Evolutionary conservation across 805 yeast species (phyloP).

Genomic region (Lipomyces anomalus): DNA sequence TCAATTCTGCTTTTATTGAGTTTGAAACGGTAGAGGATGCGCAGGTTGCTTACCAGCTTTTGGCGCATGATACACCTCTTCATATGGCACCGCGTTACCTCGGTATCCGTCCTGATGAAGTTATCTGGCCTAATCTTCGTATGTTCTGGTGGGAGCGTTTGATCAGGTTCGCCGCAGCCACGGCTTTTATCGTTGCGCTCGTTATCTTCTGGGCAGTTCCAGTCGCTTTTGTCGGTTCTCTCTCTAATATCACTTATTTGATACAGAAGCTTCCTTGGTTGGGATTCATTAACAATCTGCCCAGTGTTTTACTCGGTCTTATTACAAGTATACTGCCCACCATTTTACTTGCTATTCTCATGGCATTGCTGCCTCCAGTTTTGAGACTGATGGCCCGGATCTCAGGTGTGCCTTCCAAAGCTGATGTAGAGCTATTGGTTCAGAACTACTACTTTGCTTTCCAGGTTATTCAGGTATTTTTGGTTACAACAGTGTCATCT

Average conservation of each 20-base stretch:
- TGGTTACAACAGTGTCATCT: conserved; percentile 78
- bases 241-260: conserved; percentile 77
- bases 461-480: conserved; percentile 82
- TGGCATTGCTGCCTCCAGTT: conserved; percentile 81
- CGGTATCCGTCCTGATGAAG: conserved; percentile 73
- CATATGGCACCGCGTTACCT: conserved; percentile 45
- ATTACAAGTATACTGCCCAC: conserved; percentile 87
- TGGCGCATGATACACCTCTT: conserved; percentile 44
- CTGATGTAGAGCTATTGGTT: conserved; percentile 70
- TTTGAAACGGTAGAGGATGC: conserved; percentile 82
- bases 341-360: conserved; percentile 68
- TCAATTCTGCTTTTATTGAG: conserved; percentile 77
- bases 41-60: conserved; percentile 79
- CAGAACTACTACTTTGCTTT: conserved; percentile 88
- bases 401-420: conserved; percentile 65
- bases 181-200: conserved; percentile 52
- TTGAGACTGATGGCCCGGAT: conserved; percentile 70
- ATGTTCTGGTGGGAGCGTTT: conserved; percentile 53
- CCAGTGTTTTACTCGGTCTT: conserved; percentile 59
- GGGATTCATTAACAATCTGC: conserved; percentile 69
- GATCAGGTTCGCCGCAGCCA: conserved; percentile 53
- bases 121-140: conserved; percentile 74
- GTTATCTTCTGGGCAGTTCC: conserved; percentile 94
- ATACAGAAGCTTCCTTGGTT: conserved; percentile 69
- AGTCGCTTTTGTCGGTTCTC: conserved; percentile 93